phyloP scores from a whole-genome alignment of 148 eudicot genomes.

The Beta vulgaris region DNA sequence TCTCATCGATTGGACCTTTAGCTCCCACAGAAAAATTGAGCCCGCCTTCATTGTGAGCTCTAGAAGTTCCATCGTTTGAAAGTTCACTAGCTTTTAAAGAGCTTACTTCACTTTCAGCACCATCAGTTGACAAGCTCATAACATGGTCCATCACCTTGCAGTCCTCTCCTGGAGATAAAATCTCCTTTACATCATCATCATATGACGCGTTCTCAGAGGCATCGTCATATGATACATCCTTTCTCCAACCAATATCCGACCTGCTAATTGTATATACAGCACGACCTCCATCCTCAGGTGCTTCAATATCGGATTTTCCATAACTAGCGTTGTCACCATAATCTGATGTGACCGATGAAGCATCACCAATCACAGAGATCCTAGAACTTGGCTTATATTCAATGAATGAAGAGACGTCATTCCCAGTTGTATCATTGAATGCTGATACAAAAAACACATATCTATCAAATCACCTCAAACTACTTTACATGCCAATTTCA shows the following conservation, averaged over 20 bases:
- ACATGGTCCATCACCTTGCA: constrained; percentile 25
- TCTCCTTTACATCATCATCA: constrained; percentile 35
- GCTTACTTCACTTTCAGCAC: constrained; percentile 54
- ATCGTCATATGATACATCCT: constrained; percentile 26
- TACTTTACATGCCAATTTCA: too few species aligned
- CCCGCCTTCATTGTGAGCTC: constrained; percentile 34
- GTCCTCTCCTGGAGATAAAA: constrained; percentile 35
- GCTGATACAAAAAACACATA: constrained; percentile 48
- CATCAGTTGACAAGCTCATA: constrained; percentile 47
- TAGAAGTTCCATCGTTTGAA: constrained; percentile 35
- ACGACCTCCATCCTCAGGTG: constrained; percentile 46
- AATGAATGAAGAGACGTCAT: constrained; percentile 29
- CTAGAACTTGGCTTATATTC: constrained; percentile 41
- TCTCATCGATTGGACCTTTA: constrained; percentile 37
- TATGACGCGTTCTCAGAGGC: constrained; percentile 25
- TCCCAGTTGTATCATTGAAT: constrained; percentile 52
- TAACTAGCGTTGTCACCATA: constrained; percentile 47
- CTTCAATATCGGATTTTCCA: constrained; percentile 56
- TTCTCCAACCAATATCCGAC: constrained; percentile 13
- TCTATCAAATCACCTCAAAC: constrained; percentile 14
- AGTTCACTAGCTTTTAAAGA: constrained; percentile 44
- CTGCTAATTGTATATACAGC: constrained; percentile 37
- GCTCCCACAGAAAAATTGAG: constrained; percentile 37
- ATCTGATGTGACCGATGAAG: constrained; percentile 58
- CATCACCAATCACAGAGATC: constrained; percentile 39